phyloP scores from a whole-genome alignment of 1,284 basidiomycete species.

The Cystobasidiaceae sp. region DNA sequence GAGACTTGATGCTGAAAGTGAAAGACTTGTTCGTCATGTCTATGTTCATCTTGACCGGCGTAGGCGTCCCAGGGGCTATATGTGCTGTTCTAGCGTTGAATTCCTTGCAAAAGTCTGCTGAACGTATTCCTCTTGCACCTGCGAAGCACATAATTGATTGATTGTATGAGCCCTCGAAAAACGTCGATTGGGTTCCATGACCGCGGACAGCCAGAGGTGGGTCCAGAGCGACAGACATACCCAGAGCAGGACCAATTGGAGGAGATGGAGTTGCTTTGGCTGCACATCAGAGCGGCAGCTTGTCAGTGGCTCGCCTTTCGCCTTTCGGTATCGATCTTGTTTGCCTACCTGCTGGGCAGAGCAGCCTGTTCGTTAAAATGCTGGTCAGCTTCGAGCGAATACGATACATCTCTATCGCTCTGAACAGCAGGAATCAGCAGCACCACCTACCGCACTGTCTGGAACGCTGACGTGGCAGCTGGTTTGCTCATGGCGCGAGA shows the following conservation, averaged over 20 bases:
- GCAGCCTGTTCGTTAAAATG: constrained; percentile 6
- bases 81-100: constrained; percentile 75
- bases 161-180: too few relatives aligned
- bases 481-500: constrained; percentile 15
- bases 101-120: constrained; percentile 99
- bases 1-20: constrained; percentile 85
- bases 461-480: constrained; percentile 1
- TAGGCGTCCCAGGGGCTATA: constrained; percentile 77
- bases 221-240: constrained; percentile 13
- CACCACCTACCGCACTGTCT: constrained; percentile 16
- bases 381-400: too few relatives aligned
- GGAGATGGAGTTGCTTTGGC: constrained; percentile 22
- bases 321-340: too few relatives aligned
- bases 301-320: not conserved
- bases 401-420: too few relatives aligned
- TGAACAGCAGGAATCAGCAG: too few relatives aligned
- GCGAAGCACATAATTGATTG: too few relatives aligned
- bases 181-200: too few relatives aligned
- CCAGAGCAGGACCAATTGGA: constrained; percentile 27
- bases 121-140: constrained; percentile 96
- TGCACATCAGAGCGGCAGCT: not conserved
- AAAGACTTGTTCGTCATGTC: constrained; percentile 87
- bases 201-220: not conserved
- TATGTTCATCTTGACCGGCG: constrained; percentile 84
- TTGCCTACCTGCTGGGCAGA: constrained; percentile 9